Base-by-base conservation (phyloP, 1,284 basidiomycete species). In the Papiliotrema terrestris region DNA sequence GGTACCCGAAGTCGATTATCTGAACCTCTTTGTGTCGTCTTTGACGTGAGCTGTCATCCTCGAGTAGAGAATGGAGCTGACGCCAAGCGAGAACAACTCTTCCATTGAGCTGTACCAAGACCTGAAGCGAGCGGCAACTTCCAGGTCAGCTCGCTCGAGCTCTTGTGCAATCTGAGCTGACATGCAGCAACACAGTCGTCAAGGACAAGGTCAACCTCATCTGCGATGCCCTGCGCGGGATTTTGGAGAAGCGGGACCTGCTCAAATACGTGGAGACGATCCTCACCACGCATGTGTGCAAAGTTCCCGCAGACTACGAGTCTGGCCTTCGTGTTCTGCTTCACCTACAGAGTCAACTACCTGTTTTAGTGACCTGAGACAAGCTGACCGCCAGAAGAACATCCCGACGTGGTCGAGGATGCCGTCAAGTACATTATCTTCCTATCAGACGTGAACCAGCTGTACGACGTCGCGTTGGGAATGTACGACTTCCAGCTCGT, bases 401-500 rank as follows among this genome's bases (percentile, higher is more conserved):
- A 90, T 60, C 83, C 87, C 0, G 81, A 84, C 38, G 77, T 91
- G 1, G 90, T 96, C 4, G 92, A 98, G 69, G 93, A 97, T 54
- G 95, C 95, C 2, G 89, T 98, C 67, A 97, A 95, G 73, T 99
- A 98, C 69, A 88, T 98, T 73, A 96, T 99, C 73, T 99, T 98
- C 81, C 83, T 99, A 32, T 91, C 92, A 17, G 92, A 98, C 68
- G 91, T 93, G 0, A 86, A 98, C 66, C 83, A 83, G 59, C 82
- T 98, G 2, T 98, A 94, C 78, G 86, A 98, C 71, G 89, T 89
- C 5, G 96, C 96, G 1, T 82, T 99, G 23, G 95, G 96, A 23
- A 98, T 98, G 92, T 99, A 99, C 75, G 92, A 99, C 75, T 97
- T 98, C 77, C 86, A 89, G 22, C 80, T 99, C 2, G 94, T 97